Conservation (phyloP, 1,284 basidiomycete genomes). For the Cutaneotrichosporon sp. region DNA sequence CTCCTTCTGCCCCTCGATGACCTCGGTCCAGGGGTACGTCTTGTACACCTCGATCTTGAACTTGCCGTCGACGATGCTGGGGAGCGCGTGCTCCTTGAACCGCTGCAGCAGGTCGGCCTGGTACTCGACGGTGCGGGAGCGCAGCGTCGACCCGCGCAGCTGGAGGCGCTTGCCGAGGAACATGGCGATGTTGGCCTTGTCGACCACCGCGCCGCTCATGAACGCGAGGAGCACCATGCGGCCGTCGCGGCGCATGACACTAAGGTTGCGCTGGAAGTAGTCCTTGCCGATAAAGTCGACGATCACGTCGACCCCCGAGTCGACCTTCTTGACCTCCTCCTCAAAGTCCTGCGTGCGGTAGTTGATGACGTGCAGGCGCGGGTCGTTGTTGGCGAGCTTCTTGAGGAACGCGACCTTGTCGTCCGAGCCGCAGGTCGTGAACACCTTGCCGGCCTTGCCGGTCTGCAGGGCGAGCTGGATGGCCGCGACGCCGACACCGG, state of each 20-base stretch:
- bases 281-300: slow-evolving; percentile 72
- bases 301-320: slow-evolving; percentile 63
- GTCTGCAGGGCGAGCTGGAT: slow-evolving; percentile 73
- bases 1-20: slow-evolving; percentile 78
- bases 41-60: slow-evolving; percentile 77
- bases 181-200: slow-evolving; percentile 63
- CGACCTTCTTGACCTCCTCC: slow-evolving; percentile 53
- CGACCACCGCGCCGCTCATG: slow-evolving; percentile 64
- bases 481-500: slow-evolving; percentile 86
- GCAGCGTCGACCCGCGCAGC: slow-evolving; percentile 85
- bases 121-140: slow-evolving; percentile 75
- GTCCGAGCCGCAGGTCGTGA: slow-evolving; percentile 79
- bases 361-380: slow-evolving; percentile 73
- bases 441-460: slow-evolving; percentile 61
- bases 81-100: slow-evolving; percentile 63
- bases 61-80: slow-evolving; percentile 64
- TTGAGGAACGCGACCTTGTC: slow-evolving; percentile 82
- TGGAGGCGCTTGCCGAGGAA: slow-evolving; percentile 78
- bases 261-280: slow-evolving; percentile 84
- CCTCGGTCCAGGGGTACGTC: slow-evolving; percentile 78
- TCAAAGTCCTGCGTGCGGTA: slow-evolving; percentile 72
- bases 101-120: slow-evolving; percentile 73
- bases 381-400: slow-evolving; percentile 55
- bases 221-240: slow-evolving; percentile 60
- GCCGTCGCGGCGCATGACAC: slow-evolving; percentile 73